Percentiles rank a stretch among this genome's conserved stretches.
These are phyloP conservation scores for Noccaea bulbosa DNA, from an alignment of 345 rosid genomes.

Conservation along the genomic window DNA sequence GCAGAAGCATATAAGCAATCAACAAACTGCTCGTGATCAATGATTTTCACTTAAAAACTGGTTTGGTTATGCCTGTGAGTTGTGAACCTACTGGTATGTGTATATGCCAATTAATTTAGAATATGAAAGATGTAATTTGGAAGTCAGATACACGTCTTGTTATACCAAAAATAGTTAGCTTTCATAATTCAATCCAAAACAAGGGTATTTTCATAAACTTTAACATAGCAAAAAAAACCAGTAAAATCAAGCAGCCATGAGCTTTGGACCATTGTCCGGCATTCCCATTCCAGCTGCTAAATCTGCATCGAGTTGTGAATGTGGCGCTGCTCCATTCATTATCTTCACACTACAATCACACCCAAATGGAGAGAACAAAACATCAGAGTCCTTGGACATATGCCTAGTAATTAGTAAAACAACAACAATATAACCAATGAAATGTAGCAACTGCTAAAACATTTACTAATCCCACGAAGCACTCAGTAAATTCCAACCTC, in stretches of 20 bases:
- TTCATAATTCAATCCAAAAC: no score
- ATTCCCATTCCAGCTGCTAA: constrained; percentile 95
- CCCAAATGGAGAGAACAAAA: background rate
- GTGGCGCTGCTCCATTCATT: constrained; percentile 84
- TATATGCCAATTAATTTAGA: background rate
- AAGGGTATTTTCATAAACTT: no score
- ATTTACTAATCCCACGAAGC: no score
- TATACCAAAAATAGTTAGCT: background rate
- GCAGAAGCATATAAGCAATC: no score
- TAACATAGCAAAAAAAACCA: background rate
- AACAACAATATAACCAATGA: background rate
- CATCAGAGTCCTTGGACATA: background rate
- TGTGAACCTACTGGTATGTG: background rate
- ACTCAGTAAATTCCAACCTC: no score
- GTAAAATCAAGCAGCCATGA: constrained; percentile 43
- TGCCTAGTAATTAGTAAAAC: no score
- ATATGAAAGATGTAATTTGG: no score
- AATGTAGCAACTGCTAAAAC: background rate
- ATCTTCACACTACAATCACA: constrained; percentile 64
- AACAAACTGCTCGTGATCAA: no score
- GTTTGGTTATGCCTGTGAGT: background rate
- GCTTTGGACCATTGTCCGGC: constrained; percentile 91
- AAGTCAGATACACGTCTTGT: background rate
- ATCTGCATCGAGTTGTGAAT: constrained; percentile 91
- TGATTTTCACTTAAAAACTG: no score